Evolutionary conservation across 2,329 filamentous ascomycete species (phyloP).

Genomic region (Nothomitra cinnamomea): DNA sequence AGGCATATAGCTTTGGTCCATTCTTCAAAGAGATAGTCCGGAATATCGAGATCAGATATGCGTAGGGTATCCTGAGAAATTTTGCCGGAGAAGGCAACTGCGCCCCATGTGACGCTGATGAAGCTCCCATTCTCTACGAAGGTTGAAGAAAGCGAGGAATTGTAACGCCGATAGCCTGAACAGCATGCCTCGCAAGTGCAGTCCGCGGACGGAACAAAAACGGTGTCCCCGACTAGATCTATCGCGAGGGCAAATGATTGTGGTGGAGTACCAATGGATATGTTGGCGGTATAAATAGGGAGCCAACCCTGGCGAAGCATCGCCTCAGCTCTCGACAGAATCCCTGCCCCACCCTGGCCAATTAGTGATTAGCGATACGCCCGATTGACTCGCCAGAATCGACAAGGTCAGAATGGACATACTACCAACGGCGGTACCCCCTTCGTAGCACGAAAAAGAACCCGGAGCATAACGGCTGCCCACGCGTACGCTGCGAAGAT

Average conservation of each 20-base stretch:
- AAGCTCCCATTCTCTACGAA: background rate
- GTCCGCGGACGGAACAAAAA: background rate
- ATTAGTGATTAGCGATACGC: no score
- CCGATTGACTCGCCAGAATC: no score
- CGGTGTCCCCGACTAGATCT: background rate
- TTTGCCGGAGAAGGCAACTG: background rate
- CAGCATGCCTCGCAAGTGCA: background rate
- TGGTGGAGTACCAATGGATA: background rate
- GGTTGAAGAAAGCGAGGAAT: background rate
- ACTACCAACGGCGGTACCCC: no score
- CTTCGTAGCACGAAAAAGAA: no score
- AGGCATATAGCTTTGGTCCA: background rate
- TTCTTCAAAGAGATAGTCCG: background rate
- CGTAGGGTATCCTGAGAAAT: background rate
- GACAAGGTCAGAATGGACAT: no score
- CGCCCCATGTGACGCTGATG: background rate
- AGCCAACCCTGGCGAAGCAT: background rate
- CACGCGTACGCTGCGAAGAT: no score
- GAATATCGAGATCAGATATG: background rate
- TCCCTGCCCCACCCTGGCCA: no score
- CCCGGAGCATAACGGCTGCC: no score
- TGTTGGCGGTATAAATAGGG: background rate
- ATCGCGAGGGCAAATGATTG: background rate
- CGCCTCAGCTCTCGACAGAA: no score
- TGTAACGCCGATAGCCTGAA: background rate